A percentile compares a stretch with the other conserved stretches of the same genome.
Conservation (phyloP, 345 rosid genomes). For the Arabis alpina region DNA sequence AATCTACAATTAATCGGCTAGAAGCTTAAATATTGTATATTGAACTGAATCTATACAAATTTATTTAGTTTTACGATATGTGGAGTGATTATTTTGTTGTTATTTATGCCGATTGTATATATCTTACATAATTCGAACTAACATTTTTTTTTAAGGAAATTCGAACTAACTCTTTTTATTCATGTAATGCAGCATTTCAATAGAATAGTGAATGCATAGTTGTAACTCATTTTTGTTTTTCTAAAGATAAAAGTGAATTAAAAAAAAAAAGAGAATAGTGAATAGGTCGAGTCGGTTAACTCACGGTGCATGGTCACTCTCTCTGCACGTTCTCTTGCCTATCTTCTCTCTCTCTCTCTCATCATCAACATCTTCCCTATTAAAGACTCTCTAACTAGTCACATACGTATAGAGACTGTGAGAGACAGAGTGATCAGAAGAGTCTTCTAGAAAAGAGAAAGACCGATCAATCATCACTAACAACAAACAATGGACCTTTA, state of each 20-base stretch:
- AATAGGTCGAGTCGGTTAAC: constrained; percentile 40
- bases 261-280: constrained; percentile 19
- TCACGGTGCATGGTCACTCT: constrained; percentile 51
- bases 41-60: too few relatives aligned
- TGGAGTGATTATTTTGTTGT: too few relatives aligned
- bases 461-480: background rate
- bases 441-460: constrained; percentile 1
- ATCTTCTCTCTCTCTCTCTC: constrained; percentile 32
- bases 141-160: too few relatives aligned
- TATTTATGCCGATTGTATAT: too few relatives aligned
- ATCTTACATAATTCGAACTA: too few relatives aligned
- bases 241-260: background rate
- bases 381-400: constrained; percentile 33
- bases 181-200: too few relatives aligned
- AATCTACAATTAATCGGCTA: too few relatives aligned
- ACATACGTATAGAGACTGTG: constrained; percentile 18
- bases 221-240: background rate
- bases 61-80: too few relatives aligned
- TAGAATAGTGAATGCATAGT: too few relatives aligned
- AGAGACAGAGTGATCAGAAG: constrained; percentile 26
- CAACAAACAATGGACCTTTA: constrained; percentile 54
- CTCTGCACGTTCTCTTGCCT: constrained; percentile 51
- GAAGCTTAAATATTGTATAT: too few relatives aligned
- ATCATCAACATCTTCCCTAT: constrained; percentile 26
- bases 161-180: too few relatives aligned